These are phyloP conservation scores for Amanita subjunquillea DNA, from an alignment of 768 basidiomycete genomes.

Conservation along the genomic window DNA sequence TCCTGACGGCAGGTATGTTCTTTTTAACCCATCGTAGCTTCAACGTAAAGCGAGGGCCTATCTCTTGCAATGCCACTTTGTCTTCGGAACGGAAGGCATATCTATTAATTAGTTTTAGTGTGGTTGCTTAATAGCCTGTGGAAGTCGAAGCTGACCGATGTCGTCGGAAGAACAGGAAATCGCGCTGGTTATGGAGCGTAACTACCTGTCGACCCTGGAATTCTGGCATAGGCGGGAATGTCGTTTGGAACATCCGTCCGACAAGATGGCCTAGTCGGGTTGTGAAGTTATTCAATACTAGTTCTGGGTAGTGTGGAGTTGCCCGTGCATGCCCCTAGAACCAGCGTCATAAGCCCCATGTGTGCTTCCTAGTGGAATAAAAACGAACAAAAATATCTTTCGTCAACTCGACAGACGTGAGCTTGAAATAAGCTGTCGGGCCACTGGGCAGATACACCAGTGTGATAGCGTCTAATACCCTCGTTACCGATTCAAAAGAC, in stretches of 20 bases:
- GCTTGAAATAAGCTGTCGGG: constrained; percentile 92
- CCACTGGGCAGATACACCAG: constrained; percentile 85
- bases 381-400: constrained; percentile 71
- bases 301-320: constrained; percentile 89
- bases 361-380: background rate
- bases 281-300: constrained; percentile 89
- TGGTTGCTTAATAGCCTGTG: constrained; percentile 1
- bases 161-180: constrained; percentile 94
- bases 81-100: constrained; percentile 90
- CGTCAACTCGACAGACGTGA: constrained; percentile 80
- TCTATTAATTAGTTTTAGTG: constrained; percentile 29
- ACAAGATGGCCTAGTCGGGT: constrained; percentile 90
- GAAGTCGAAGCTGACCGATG: constrained; percentile 55
- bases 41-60: constrained; percentile 93
- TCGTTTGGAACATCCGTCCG: constrained; percentile 91
- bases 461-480: constrained; percentile 75
- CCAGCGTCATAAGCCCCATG: background rate
- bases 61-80: constrained; percentile 91
- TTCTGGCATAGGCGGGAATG: constrained; percentile 91
- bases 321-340: constrained; percentile 82
- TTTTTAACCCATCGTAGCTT: constrained; percentile 86
- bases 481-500: background rate
- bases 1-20: constrained; percentile 74
- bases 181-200: constrained; percentile 93
- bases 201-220: constrained; percentile 97